phyloP scores from a whole-genome alignment of 2,329 filamentous ascomycete species.

The Falciphora oryzae region DNA sequence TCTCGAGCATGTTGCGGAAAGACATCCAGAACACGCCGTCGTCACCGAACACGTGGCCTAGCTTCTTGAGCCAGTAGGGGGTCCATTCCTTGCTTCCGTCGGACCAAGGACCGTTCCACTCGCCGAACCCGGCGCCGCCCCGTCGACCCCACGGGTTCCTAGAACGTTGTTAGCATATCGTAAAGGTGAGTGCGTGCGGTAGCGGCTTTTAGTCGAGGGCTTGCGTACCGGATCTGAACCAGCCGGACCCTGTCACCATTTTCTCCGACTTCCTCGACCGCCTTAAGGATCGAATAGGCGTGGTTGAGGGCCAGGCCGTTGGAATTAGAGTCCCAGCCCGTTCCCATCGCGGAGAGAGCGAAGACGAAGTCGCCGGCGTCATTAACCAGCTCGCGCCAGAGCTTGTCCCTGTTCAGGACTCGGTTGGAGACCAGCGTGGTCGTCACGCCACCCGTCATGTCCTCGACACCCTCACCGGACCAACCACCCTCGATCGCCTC shows the following conservation, averaged over 20 bases:
- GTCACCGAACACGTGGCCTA: slow-evolving; percentile 62
- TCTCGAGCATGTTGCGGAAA: slow-evolving; percentile 37
- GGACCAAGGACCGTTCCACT: slow-evolving; percentile 69
- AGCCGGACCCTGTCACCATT: slow-evolving; percentile 33
- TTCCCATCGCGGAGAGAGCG: slow-evolving; percentile 30
- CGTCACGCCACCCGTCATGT: slow-evolving; percentile 51
- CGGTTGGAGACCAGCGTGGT: slow-evolving; percentile 50
- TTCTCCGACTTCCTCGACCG: slow-evolving; percentile 37
- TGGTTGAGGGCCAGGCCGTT: slow-evolving; percentile 40
- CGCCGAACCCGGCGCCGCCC: slow-evolving; percentile 32
- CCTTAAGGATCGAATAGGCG: slow-evolving; percentile 46
- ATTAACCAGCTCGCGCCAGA: slow-evolving; percentile 64
- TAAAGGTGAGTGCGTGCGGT: slow-evolving; percentile 12
- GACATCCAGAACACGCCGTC: slow-evolving; percentile 52
- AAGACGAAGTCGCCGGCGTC: slow-evolving; percentile 65
- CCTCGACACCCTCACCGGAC: slow-evolving; percentile 45
- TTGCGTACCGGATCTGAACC: slow-evolving; percentile 37
- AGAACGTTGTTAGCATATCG: slow-evolving; percentile 10
- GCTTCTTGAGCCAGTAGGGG: slow-evolving; percentile 61
- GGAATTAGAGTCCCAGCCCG: slow-evolving; percentile 22
- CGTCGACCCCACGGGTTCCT: slow-evolving; percentile 69
- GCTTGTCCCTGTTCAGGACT: slow-evolving; percentile 59
- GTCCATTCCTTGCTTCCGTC: slow-evolving; percentile 73
- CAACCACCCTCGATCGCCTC: slow-evolving; percentile 62
- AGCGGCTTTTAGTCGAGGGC: too few relatives aligned